phyloP scores from a whole-genome alignment of 306 rosid genomes.

The Trifolium subterraneum region DNA sequence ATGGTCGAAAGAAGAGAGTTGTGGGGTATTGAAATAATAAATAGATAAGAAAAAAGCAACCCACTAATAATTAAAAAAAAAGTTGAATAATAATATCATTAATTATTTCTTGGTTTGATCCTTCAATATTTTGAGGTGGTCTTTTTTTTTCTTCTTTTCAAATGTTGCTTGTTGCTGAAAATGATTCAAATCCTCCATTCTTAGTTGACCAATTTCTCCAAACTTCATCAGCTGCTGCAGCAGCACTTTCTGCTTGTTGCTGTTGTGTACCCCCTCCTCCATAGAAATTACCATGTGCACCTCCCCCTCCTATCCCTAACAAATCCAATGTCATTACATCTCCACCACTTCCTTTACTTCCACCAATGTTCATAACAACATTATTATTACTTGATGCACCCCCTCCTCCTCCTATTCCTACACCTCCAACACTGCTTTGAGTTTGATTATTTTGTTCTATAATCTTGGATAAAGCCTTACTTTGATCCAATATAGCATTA shows the following conservation, averaged over 20 bases:
- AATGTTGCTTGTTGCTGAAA: constrained; percentile 60
- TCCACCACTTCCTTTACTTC: constrained; percentile 44
- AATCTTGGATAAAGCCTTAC: constrained; percentile 55
- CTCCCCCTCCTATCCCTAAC: constrained; percentile 63
- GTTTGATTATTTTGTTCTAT: constrained; percentile 50
- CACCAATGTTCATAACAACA: constrained; percentile 36
- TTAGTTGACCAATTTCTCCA: constrained; percentile 62
- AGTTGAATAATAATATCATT: constrained; percentile 9
- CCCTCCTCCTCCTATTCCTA: constrained; percentile 30
- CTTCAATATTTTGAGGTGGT: background rate
- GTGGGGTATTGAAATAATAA: background rate
- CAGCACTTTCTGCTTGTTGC: constrained; percentile 41
- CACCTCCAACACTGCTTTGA: constrained; percentile 35
- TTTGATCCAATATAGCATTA: constrained; percentile 60
- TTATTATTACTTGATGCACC: constrained; percentile 33
- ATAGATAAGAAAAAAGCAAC: constrained; percentile 10
- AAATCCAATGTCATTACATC: constrained; percentile 77
- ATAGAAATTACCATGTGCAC: constrained; percentile 52
- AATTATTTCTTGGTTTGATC: background rate
- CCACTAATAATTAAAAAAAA: background rate
- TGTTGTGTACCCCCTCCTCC: constrained; percentile 48
- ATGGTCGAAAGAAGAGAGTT: constrained; percentile 13
- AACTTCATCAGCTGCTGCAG: constrained; percentile 48
- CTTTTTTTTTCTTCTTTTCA: constrained; percentile 33
- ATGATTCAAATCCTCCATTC: constrained; percentile 60